Conservation (phyloP, 2,329 filamentous ascomycete genomes). For the Aspergillus piperis region DNA sequence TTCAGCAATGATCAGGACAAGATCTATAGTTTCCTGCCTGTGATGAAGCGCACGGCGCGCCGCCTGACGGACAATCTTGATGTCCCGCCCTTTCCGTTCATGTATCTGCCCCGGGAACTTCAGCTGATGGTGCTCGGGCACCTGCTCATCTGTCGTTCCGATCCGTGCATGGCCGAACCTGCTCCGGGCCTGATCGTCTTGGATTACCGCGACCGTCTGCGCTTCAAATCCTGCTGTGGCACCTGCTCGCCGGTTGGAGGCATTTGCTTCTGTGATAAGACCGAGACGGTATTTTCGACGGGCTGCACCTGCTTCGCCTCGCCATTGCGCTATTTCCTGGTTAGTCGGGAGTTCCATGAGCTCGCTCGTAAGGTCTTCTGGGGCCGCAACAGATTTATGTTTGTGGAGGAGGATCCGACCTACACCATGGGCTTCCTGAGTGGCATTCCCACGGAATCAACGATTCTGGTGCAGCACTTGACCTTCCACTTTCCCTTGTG, state of each 20-base stretch:
- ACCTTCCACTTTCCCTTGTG: slow-evolving; percentile 24
- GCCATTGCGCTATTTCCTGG: slow-evolving; percentile 28
- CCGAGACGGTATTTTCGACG: slow-evolving; percentile 27
- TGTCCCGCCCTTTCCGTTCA: slow-evolving; percentile 23
- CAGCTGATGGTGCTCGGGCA: slow-evolving; percentile 28
- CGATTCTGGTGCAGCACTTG: slow-evolving; percentile 23
- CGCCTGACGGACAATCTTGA: slow-evolving; percentile 19
- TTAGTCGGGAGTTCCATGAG: slow-evolving; percentile 26
- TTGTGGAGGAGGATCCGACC: slow-evolving; percentile 27
- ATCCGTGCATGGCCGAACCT: slow-evolving; percentile 17
- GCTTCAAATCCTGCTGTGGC: slow-evolving; percentile 24
- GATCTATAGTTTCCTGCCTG: slow-evolving; percentile 12
- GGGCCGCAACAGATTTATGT: slow-evolving; percentile 23
- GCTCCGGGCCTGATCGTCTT: slow-evolving; percentile 16
- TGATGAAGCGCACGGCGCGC: slow-evolving; percentile 19
- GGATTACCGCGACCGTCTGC: slow-evolving; percentile 17
- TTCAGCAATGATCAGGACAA: slow-evolving; percentile 18
- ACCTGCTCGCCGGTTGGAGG: slow-evolving; percentile 24
- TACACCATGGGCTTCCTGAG: slow-evolving; percentile 24
- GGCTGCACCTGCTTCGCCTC: slow-evolving; percentile 27
- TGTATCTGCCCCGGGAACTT: slow-evolving; percentile 29
- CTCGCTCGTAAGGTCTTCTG: slow-evolving; percentile 25
- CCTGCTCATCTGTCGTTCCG: slow-evolving; percentile 17
- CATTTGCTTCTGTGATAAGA: slow-evolving; percentile 25
- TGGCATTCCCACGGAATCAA: slow-evolving; percentile 21